Evolutionary conservation across 2,329 filamentous ascomycete genomes (phyloP).

Genomic region (Samsoniella hepiali): DNA sequence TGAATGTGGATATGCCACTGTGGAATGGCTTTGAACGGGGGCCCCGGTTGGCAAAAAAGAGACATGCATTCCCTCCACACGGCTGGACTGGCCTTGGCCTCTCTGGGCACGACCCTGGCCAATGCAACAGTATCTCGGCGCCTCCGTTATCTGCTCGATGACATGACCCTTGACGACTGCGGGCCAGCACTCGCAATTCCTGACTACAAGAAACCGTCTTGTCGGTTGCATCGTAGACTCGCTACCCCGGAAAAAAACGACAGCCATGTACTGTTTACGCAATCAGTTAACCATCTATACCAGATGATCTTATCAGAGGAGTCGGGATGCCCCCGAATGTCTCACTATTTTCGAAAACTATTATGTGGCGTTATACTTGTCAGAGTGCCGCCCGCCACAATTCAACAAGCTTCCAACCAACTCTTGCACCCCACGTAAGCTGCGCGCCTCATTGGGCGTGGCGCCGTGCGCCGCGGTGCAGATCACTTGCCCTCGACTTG

Average conservation of each 20-base stretch:
- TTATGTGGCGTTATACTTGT: neutral
- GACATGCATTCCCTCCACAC: neutral
- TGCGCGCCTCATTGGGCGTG: conserved; percentile 4
- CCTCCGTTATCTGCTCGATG: neutral
- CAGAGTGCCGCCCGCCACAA: neutral
- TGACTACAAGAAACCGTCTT: neutral
- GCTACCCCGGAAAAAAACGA: neutral
- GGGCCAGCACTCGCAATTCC: neutral
- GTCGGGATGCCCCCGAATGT: neutral
- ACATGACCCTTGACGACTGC: neutral
- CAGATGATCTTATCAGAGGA: conserved; percentile 1
- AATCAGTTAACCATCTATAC: neutral
- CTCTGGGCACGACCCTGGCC: neutral
- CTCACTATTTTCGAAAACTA: neutral
- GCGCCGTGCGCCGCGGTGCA: neutral
- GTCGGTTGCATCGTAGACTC: neutral
- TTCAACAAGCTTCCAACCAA: neutral
- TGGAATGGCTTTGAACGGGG: conserved; percentile 1
- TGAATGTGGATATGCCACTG: conserved; percentile 7
- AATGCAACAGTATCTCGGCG: conserved; percentile 9
- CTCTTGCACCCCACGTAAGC: conserved; percentile 4
- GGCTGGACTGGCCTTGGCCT: neutral
- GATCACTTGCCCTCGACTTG: neutral
- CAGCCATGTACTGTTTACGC: neutral
- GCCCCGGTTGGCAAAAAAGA: neutral